Percentiles rank a stretch among this genome's conserved stretches.
Evolutionary conservation across 2,329 filamentous ascomycete species (phyloP).

Genomic region (Davidsoniella neocaledoniae): DNA sequence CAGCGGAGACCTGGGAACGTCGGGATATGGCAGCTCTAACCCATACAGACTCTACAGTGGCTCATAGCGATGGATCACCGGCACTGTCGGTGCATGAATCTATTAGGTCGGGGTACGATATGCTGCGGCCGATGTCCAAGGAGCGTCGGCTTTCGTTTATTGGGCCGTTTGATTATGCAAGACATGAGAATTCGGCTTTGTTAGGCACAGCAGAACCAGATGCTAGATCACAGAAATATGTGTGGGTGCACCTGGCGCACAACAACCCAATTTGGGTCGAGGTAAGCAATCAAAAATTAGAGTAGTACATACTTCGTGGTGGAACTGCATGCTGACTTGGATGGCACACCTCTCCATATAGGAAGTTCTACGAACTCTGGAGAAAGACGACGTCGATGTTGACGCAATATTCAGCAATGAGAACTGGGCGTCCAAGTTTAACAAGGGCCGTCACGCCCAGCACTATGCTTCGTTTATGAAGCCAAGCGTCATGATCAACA

Average conservation of each 20-base stretch:
- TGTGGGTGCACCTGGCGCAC: slow-evolving; percentile 36
- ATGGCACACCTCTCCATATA: slow-evolving; percentile 8
- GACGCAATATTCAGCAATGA: slow-evolving; percentile 27
- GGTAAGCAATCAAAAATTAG: slow-evolving; percentile 19
- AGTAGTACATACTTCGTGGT: neutral
- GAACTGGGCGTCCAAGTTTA: slow-evolving; percentile 32
- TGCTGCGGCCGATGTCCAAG: neutral
- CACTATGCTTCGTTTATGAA: slow-evolving; percentile 33
- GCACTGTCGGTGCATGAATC: too few relatives aligned
- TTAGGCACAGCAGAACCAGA: slow-evolving; percentile 2
- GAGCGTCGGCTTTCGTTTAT: slow-evolving; percentile 1
- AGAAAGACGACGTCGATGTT: slow-evolving; percentile 23
- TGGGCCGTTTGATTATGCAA: slow-evolving; percentile 1
- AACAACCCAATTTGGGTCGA: slow-evolving; percentile 43
- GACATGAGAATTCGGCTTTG: neutral
- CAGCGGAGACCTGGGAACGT: too few relatives aligned
- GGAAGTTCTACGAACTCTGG: slow-evolving; percentile 29
- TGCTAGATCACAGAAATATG: slow-evolving; percentile 2
- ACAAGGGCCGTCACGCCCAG: slow-evolving; percentile 31
- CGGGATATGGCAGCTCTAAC: too few relatives aligned
- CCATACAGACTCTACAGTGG: too few relatives aligned
- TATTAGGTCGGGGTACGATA: neutral
- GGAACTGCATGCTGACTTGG: too few relatives aligned
- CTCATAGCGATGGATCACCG: too few relatives aligned
- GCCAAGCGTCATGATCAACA: slow-evolving; percentile 18